Conservation (phyloP, 148 eudicot genomes). For the Persicaria tinctoria region DNA sequence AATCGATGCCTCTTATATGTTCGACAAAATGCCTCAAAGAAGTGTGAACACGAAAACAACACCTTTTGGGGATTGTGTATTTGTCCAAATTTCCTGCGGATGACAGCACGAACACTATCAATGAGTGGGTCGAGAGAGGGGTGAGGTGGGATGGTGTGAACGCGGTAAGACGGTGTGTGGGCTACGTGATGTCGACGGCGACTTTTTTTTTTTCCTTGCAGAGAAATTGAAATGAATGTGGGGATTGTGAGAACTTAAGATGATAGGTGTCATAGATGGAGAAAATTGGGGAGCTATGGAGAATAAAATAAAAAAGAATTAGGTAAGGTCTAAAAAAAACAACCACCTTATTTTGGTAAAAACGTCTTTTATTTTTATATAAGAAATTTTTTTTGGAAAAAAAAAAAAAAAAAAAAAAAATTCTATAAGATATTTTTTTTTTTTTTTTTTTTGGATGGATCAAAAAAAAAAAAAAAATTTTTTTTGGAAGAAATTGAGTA, state of each 20-base stretch:
- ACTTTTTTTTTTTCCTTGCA: neutral
- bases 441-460: no score
- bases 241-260: neutral
- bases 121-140: neutral
- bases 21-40: constrained; percentile 26
- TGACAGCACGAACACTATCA: neutral
- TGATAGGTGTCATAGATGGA: no score
- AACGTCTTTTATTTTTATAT: no score
- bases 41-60: constrained; percentile 32
- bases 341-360: no score
- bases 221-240: neutral
- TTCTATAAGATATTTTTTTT: no score
- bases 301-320: no score
- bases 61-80: neutral
- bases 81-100: neutral
- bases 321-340: no score
- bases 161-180: constrained; percentile 9
- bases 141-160: constrained; percentile 13
- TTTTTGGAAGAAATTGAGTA: no score
- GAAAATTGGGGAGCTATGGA: no score
- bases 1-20: constrained; percentile 25
- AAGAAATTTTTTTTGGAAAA: no score
- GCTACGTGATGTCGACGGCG: constrained; percentile 5
- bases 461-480: no score
- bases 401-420: no score